These are phyloP conservation scores for Russula virescens DNA, from an alignment of 768 basidiomycete species.

Conservation along the genomic window DNA sequence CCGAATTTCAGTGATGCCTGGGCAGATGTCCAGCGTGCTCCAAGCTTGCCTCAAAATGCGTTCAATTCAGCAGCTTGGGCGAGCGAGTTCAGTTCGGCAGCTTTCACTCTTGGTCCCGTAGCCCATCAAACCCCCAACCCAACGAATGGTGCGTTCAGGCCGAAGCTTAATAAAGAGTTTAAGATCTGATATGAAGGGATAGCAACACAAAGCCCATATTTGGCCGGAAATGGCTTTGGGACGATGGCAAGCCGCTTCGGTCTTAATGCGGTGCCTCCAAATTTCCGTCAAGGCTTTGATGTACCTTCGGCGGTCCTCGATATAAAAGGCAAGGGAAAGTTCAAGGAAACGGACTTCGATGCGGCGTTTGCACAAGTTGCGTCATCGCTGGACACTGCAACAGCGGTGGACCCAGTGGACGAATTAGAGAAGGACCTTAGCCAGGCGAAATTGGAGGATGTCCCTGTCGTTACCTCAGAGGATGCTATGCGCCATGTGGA, in stretches of 20 bases:
- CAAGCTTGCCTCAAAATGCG: neutral
- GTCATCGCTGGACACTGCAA: slow-evolving; percentile 40
- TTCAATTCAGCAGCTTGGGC: slow-evolving; percentile 17
- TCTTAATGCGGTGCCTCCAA: slow-evolving; percentile 23
- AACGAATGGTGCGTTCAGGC: slow-evolving; percentile 5
- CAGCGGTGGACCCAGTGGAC: slow-evolving; percentile 35
- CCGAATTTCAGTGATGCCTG: slow-evolving; percentile 16
- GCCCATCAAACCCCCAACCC: neutral
- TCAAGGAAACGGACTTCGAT: slow-evolving; percentile 72
- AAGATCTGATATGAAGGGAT: neutral
- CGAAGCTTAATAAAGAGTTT: neutral
- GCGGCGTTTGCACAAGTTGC: slow-evolving; percentile 71
- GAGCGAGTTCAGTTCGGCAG: slow-evolving; percentile 25
- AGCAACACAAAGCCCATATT: slow-evolving; percentile 16
- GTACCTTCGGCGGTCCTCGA: slow-evolving; percentile 8
- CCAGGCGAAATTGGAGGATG: slow-evolving; percentile 25
- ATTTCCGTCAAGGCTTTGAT: slow-evolving; percentile 25
- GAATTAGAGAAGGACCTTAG: slow-evolving; percentile 43
- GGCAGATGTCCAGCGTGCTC: slow-evolving; percentile 14
- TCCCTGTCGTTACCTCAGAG: slow-evolving; percentile 14
- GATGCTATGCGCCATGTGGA: slow-evolving; percentile 31
- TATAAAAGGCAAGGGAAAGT: slow-evolving; percentile 72
- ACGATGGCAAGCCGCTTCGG: slow-evolving; percentile 21
- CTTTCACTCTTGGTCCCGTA: neutral
- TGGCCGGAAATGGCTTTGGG: slow-evolving; percentile 10